A percentile compares a stretch with the other conserved stretches of the same genome.
Evolutionary conservation across 805 yeast genomes (phyloP).

Genomic region (Starmerella geochares): DNA sequence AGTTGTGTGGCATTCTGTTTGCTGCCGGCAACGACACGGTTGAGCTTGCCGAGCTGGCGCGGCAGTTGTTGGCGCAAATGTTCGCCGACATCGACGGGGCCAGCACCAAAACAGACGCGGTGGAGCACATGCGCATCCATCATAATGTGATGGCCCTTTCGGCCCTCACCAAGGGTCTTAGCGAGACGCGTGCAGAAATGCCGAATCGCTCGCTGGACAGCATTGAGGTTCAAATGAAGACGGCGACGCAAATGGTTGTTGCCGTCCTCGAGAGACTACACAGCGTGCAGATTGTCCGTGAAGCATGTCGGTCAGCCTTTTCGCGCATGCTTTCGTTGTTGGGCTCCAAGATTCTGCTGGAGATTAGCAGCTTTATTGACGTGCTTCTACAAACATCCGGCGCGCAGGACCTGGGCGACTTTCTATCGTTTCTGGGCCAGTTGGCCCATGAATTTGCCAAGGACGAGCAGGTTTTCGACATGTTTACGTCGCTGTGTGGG

Average conservation of each 20-base stretch:
- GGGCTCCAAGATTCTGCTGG: slow-evolving; percentile 39
- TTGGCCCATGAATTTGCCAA: slow-evolving; percentile 65
- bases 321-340: slow-evolving; percentile 76
- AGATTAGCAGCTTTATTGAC: slow-evolving; percentile 61
- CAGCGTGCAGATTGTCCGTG: slow-evolving; percentile 60
- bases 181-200: slow-evolving; percentile 32
- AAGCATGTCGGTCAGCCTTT: slow-evolving; percentile 75
- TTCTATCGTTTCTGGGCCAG: slow-evolving; percentile 78
- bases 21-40: slow-evolving; percentile 40
- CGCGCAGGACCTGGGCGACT: slow-evolving; percentile 62
- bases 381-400: slow-evolving; percentile 52
- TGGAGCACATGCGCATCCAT: slow-evolving; percentile 53
- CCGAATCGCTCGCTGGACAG: slow-evolving; percentile 15
- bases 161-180: slow-evolving; percentile 79
- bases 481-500: slow-evolving; percentile 60
- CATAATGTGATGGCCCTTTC: slow-evolving; percentile 84
- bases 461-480: slow-evolving; percentile 57
- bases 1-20: slow-evolving; percentile 71
- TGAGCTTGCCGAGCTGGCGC: slow-evolving; percentile 18
- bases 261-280: slow-evolving; percentile 72
- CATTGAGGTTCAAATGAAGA: slow-evolving; percentile 45
- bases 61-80: slow-evolving; percentile 19
- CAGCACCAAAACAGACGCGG: slow-evolving; percentile 28
- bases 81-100: slow-evolving; percentile 26
- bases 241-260: slow-evolving; percentile 69